Evolutionary conservation across 2,329 filamentous ascomycete species (phyloP).

Genomic region (Calonectria pseudoreteaudii): DNA sequence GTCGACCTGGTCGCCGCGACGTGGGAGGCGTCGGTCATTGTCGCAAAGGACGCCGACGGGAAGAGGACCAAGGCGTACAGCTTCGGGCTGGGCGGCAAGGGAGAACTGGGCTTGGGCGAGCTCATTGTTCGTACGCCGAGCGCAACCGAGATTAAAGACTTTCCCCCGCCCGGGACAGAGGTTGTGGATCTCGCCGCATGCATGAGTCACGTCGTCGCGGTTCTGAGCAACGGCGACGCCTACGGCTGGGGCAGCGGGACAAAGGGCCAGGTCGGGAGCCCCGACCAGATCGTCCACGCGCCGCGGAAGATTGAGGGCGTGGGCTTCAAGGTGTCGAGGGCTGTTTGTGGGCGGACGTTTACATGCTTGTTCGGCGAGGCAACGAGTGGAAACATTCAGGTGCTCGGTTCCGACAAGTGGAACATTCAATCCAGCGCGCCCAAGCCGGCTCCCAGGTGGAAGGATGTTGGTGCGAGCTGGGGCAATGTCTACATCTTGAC

Average conservation of each 20-base stretch:
- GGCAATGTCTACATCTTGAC: slow-evolving; percentile 80
- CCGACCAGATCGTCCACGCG: slow-evolving; percentile 62
- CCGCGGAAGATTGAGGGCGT: slow-evolving; percentile 72
- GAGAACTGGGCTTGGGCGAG: slow-evolving; percentile 76
- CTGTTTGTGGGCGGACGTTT: slow-evolving; percentile 86
- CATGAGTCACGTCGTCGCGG: slow-evolving; percentile 81
- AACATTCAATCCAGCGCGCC: slow-evolving; percentile 70
- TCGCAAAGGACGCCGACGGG: slow-evolving; percentile 58
- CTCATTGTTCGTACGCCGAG: slow-evolving; percentile 61
- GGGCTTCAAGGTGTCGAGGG: slow-evolving; percentile 73
- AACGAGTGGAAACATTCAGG: slow-evolving; percentile 67
- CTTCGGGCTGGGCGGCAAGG: slow-evolving; percentile 75
- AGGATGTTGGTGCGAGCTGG: slow-evolving; percentile 83
- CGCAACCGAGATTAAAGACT: slow-evolving; percentile 65
- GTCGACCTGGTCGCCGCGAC: slow-evolving; percentile 72
- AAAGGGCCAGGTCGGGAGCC: slow-evolving; percentile 83
- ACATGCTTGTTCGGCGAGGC: slow-evolving; percentile 76
- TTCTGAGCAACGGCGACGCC: slow-evolving; percentile 80
- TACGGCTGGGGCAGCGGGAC: slow-evolving; percentile 92
- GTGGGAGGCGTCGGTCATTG: slow-evolving; percentile 80
- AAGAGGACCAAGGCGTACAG: slow-evolving; percentile 66
- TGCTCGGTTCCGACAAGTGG: slow-evolving; percentile 85
- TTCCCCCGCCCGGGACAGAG: slow-evolving; percentile 70
- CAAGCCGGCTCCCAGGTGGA: slow-evolving; percentile 66
- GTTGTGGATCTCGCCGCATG: slow-evolving; percentile 77